Evolutionary conservation across 2,329 filamentous ascomycete species (phyloP).

Genomic region (Hypoxylon sp.): DNA sequence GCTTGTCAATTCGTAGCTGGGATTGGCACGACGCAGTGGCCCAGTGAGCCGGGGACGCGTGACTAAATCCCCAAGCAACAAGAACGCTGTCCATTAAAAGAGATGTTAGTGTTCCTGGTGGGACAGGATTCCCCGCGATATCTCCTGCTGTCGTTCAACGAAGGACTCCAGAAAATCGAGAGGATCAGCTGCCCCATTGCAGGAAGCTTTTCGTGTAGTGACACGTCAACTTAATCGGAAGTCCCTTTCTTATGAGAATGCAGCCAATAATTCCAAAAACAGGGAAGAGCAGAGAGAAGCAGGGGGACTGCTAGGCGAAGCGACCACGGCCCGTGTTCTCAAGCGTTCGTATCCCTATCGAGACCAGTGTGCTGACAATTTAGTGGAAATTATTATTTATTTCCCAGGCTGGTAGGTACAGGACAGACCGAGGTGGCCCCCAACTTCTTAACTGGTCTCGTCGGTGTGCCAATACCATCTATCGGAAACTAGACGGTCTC

Average conservation of each 20-base stretch:
- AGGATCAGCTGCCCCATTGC: conserved; percentile 34
- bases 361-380: conserved; percentile 29
- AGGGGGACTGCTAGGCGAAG: conserved; percentile 32
- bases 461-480: conserved; percentile 23
- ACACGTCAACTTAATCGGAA: conserved; percentile 41
- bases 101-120: conserved; percentile 23
- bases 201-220: conserved; percentile 29
- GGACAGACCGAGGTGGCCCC: conserved; percentile 30
- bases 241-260: conserved; percentile 8
- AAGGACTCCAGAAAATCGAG: conserved; percentile 22
- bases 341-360: conserved; percentile 35
- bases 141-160: conserved; percentile 23
- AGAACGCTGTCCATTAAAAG: conserved; percentile 24
- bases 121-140: conserved; percentile 31
- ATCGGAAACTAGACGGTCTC: conserved; percentile 35
- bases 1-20: conserved; percentile 20
- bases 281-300: conserved; percentile 15
- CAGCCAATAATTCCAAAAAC: conserved; percentile 29
- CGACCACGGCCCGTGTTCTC: conserved; percentile 27
- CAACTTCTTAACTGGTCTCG: conserved; percentile 33
- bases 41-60: conserved; percentile 18
- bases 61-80: conserved; percentile 21
- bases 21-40: conserved; percentile 26
- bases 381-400: conserved; percentile 26
- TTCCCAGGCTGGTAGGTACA: conserved; percentile 35